Base-by-base conservation (phyloP, 176 grass and related monocot genomes). In the Oryza glumipatula region DNA sequence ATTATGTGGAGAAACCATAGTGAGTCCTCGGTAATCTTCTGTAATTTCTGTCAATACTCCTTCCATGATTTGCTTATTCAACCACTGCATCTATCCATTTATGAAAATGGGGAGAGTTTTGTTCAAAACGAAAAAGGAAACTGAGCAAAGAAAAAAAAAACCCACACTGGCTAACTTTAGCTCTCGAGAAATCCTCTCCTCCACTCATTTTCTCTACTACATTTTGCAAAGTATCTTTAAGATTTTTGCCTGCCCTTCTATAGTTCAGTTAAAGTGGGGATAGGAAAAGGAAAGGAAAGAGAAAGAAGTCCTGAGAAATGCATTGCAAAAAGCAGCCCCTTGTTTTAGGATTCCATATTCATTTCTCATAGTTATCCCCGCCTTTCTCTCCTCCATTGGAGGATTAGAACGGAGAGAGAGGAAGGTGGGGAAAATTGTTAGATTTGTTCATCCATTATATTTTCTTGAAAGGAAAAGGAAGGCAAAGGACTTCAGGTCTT, bases 371-470 rank as follows among this genome's bases (percentile, higher is more conserved):
- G 61, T 67, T 28, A 66, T n/a, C 35, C 73, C 83, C 58, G 65
- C 73, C 79, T 86, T 82, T 76, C 88, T 86, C 78, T 78, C 83
- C 79, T 78, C 88, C 78, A 49, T 89, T 56, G 46, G 65, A 72
- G 30, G 72, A 81, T 76, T 30, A 52, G 43, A 86, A 77, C 77
- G 78, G 66, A 72, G 78, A 38, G 78, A 82, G 78, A 74, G 78
- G 67, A 78, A 90, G 83, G 68, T 90, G 78, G 83, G 88, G 73
- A 17, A 43, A 10, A 72, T 44, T 66, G 16, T 56, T 72, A 2
- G 24, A 28, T 52, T 47, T 67, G n/a, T 39, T 12, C 36, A 30
- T 35, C 44, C 66, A 43, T 72, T 72, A 21, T 66, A 56, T 72
- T 67, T 81, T 78, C 22, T 58, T 58, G 22, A 77, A 72, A 56